Evolutionary conservation across 2,329 filamentous ascomycete species (phyloP).

Genomic region (Epichloe glyceriae): DNA sequence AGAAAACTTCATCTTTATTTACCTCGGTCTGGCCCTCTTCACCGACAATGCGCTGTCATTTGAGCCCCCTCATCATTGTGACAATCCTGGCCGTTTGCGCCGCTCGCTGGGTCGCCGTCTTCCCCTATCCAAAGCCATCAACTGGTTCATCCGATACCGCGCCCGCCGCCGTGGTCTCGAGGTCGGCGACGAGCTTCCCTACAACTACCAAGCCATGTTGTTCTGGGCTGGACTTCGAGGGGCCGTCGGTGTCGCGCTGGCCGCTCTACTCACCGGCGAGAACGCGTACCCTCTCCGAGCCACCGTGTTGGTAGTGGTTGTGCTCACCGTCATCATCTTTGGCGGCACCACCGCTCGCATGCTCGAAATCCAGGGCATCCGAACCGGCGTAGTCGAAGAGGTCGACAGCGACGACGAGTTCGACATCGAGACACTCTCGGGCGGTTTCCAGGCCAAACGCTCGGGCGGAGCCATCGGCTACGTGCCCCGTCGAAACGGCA

Average conservation of each 20-base stretch:
- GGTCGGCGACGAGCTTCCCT: conserved; percentile 76
- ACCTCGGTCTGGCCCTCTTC: conserved; percentile 86
- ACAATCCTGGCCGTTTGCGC: conserved; percentile 85
- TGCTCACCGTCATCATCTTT: conserved; percentile 96
- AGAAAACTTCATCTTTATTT: conserved; percentile 99
- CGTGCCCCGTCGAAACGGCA: conserved; percentile 53
- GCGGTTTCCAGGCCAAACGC: conserved; percentile 69
- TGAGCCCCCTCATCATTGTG: conserved; percentile 90
- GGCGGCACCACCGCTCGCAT: conserved; percentile 94
- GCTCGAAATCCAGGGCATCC: conserved; percentile 94
- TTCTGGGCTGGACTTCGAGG: conserved; percentile 96
- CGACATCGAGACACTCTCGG: conserved; percentile 70
- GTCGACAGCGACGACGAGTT: conserved; percentile 98
- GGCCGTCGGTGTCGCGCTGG: conserved; percentile 88
- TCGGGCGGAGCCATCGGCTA: conserved; percentile 67
- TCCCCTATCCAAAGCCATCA: conserved; percentile 85
- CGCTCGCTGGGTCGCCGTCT: conserved; percentile 86
- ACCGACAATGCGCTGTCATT: conserved; percentile 80
- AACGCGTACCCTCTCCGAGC: conserved; percentile 77
- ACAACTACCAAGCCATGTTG: conserved; percentile 98
- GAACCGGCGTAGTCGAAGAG: conserved; percentile 91
- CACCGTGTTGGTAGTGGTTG: conserved; percentile 93
- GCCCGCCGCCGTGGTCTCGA: conserved; percentile 62
- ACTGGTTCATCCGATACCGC: conserved; percentile 82
- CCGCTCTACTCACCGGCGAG: conserved; percentile 71